Percentiles rank a stretch among this genome's conserved stretches.
Conservation (phyloP, 1,284 basidiomycete genomes). For the Boletus hoseneyae region DNA sequence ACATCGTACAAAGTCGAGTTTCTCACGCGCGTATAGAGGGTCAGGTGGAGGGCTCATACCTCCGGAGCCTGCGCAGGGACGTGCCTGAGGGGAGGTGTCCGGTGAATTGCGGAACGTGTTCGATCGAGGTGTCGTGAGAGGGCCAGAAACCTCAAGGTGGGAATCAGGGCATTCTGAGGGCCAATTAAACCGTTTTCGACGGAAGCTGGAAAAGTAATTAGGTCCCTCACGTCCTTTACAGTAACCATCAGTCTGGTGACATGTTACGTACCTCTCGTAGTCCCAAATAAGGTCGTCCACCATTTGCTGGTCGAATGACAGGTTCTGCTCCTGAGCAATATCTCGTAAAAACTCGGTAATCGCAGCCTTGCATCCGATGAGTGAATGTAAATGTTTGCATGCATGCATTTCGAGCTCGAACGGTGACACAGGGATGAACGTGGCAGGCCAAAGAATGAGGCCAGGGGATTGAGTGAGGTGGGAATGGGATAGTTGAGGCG, state of each 20-base stretch:
- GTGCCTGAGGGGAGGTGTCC: conserved; percentile 11
- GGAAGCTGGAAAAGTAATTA: conserved; percentile 44
- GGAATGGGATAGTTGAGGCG: conserved; percentile 7
- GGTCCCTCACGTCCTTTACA: neutral
- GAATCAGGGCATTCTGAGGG: conserved; percentile 31
- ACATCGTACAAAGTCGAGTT: conserved; percentile 50
- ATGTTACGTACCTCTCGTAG: conserved; percentile 57
- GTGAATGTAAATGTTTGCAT: conserved; percentile 58
- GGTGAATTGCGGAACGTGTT: conserved; percentile 18
- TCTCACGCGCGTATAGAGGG: conserved; percentile 34
- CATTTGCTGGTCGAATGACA: conserved; percentile 37
- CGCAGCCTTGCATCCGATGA: conserved; percentile 59
- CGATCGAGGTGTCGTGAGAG: conserved; percentile 26
- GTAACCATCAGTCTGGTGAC: neutral
- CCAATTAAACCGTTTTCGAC: conserved; percentile 60
- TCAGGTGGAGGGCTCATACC: conserved; percentile 16
- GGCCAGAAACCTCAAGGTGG: conserved; percentile 8
- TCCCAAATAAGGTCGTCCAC: conserved; percentile 59
- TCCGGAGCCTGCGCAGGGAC: conserved; percentile 8
- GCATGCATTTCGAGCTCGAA: conserved; percentile 67
- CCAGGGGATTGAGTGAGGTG: conserved; percentile 45
- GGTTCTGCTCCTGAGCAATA: conserved; percentile 32
- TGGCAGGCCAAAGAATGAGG: conserved; percentile 51
- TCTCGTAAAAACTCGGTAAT: conserved; percentile 48
- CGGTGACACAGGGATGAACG: conserved; percentile 55